Percentiles rank a stretch among this genome's conserved stretches.
Evolutionary conservation across 768 basidiomycete species (phyloP).

Genomic region (Obba rivulosa): DNA sequence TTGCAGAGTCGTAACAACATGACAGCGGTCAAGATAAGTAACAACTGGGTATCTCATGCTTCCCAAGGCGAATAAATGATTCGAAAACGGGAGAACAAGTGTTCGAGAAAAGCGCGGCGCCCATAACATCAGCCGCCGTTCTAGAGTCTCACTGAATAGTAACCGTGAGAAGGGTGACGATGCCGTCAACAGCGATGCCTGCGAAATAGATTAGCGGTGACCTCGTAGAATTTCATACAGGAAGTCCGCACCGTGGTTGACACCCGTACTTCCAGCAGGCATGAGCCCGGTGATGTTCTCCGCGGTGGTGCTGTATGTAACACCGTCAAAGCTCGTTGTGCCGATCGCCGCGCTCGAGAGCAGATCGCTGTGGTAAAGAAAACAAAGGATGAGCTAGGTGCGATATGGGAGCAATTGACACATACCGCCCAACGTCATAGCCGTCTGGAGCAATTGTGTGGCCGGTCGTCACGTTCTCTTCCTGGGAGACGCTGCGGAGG

Average conservation of each 20-base stretch:
- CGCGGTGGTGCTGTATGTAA: constrained; percentile 42
- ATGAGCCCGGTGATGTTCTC: constrained; percentile 50
- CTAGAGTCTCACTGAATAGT: constrained; percentile 28
- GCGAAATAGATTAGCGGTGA: constrained; percentile 1
- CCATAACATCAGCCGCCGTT: too few relatives aligned
- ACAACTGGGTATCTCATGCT: too few relatives aligned
- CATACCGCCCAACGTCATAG: constrained; percentile 30
- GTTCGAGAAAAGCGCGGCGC: too few relatives aligned
- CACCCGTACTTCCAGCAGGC: constrained; percentile 41
- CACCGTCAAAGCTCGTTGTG: constrained; percentile 33
- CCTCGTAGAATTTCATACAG: neutral
- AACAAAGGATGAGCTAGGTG: neutral
- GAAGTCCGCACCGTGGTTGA: constrained; percentile 45
- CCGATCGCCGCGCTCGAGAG: constrained; percentile 36
- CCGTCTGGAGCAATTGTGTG: constrained; percentile 25
- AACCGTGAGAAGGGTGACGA: constrained; percentile 50
- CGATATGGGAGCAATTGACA: neutral
- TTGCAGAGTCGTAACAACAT: too few relatives aligned
- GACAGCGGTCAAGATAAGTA: too few relatives aligned
- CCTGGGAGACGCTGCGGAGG: constrained; percentile 19
- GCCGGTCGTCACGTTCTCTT: constrained; percentile 13
- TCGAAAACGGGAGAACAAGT: too few relatives aligned
- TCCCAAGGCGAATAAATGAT: too few relatives aligned
- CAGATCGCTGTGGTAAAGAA: constrained; percentile 23
- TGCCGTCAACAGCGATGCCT: constrained; percentile 60